Conservation (phyloP, 2,329 filamentous ascomycete species). For the Hymenoscyphus infarciens region DNA sequence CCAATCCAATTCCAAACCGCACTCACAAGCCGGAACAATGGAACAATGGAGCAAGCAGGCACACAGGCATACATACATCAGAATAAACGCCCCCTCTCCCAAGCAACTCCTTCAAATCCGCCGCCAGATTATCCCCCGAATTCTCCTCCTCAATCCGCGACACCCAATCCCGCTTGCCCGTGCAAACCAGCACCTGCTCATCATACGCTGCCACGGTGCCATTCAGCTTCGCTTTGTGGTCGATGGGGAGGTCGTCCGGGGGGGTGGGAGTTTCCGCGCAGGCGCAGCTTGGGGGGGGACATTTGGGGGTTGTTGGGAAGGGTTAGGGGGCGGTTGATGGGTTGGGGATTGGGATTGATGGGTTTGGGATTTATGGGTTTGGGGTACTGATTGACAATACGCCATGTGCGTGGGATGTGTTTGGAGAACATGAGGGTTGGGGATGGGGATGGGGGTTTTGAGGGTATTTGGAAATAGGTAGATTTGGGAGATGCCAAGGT, state of each 20-base stretch:
- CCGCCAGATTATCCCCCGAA: conserved; percentile 60
- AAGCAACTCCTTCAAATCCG: conserved; percentile 67
- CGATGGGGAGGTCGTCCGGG: conserved; percentile 68
- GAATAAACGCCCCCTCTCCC: conserved; percentile 62
- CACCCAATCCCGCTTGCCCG: conserved; percentile 75
- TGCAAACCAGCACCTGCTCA: conserved; percentile 81
- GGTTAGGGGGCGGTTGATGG: conserved; percentile 7
- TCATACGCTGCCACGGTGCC: conserved; percentile 75
- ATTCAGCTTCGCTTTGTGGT: conserved; percentile 64
- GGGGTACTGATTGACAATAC: not conserved
- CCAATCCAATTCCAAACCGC: no score
- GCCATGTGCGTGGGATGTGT: conserved; percentile 22
- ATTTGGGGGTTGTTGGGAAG: conserved; percentile 40
- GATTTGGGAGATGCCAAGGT: no score
- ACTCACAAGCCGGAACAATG: not conserved
- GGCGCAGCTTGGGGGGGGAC: conserved; percentile 71
- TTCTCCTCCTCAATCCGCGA: conserved; percentile 83
- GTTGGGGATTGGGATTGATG: no score
- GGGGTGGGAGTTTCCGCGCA: conserved; percentile 65
- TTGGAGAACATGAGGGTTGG: conserved; percentile 24
- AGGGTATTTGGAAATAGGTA: no score
- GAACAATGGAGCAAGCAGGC: no score
- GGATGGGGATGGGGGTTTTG: no score
- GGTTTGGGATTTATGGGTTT: no score
- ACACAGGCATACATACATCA: conserved; percentile 52